Conservation (phyloP, 1,284 basidiomycete genomes). For the Pseudozyma tsukubaensis region DNA sequence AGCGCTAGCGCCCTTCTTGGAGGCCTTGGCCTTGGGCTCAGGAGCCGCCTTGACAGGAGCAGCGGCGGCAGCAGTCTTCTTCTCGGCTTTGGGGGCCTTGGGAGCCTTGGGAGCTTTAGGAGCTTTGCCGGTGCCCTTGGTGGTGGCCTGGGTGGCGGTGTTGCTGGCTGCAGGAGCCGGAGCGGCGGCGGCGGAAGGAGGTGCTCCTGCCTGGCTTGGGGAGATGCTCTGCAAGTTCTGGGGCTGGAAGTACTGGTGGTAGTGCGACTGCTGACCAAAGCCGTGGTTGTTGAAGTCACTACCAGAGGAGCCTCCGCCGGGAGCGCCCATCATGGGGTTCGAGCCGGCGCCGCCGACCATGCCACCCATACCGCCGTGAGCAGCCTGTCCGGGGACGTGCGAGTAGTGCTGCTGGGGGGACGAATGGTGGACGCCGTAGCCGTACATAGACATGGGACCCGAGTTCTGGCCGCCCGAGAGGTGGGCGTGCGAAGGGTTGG, state of each 20-base stretch:
- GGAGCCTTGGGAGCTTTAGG: conserved; percentile 42
- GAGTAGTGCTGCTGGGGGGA: conserved; percentile 55
- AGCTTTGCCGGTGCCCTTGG: conserved; percentile 33
- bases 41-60: conserved; percentile 31
- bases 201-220: conserved; percentile 47
- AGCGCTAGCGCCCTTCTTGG: conserved; percentile 50
- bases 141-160: conserved; percentile 22
- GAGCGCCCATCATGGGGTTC: conserved; percentile 55
- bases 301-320: conserved; percentile 37
- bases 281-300: conserved; percentile 46
- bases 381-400: conserved; percentile 49
- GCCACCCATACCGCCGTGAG: conserved; percentile 51
- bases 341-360: conserved; percentile 50
- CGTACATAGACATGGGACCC: conserved; percentile 54
- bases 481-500: conserved; percentile 48
- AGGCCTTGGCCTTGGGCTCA: conserved; percentile 38
- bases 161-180: conserved; percentile 24
- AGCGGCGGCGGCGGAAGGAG: conserved; percentile 30
- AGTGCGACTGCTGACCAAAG: conserved; percentile 53
- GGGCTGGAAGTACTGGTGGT: conserved; percentile 54
- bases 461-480: conserved; percentile 43
- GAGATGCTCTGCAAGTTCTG: conserved; percentile 50
- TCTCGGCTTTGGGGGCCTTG: conserved; percentile 38
- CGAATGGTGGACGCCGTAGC: conserved; percentile 47
- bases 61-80: conserved; percentile 37